phyloP scores from a whole-genome alignment of 2,329 filamentous ascomycete species.

The Hysterium pulicare region DNA sequence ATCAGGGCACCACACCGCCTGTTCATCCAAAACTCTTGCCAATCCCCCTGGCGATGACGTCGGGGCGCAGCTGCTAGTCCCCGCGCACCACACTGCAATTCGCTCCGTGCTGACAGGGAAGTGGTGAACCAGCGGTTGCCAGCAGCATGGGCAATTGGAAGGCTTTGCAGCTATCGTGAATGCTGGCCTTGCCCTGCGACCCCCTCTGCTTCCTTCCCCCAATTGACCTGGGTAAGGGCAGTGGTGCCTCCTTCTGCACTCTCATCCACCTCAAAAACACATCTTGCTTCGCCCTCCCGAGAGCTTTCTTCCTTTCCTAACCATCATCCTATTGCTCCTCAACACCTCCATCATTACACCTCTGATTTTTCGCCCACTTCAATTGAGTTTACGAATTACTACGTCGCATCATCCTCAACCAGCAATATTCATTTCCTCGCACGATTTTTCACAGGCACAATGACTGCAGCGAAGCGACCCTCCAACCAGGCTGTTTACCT shows the following conservation, averaged over 20 bases:
- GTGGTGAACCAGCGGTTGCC: neutral
- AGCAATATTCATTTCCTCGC: constrained; percentile 9
- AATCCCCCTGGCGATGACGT: neutral
- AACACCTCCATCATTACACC: constrained; percentile 8
- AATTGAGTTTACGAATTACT: constrained; percentile 17
- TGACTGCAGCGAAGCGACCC: constrained; percentile 20
- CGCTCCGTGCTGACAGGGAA: neutral
- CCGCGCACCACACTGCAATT: neutral
- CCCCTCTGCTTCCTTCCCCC: neutral
- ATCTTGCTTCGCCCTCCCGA: constrained; percentile 1
- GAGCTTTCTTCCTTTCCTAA: constrained; percentile 10
- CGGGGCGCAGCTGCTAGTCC: neutral
- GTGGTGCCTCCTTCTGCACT: constrained; percentile 3
- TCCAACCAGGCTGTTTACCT: constrained; percentile 63
- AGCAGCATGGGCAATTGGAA: neutral
- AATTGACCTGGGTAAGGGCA: neutral
- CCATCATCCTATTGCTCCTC: constrained; percentile 8
- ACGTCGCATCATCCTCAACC: constrained; percentile 8
- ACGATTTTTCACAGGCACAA: too few relatives aligned
- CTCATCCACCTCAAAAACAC: constrained; percentile 3
- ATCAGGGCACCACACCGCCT: too few relatives aligned
- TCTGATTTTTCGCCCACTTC: constrained; percentile 9
- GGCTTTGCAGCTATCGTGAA: neutral
- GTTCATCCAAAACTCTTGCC: neutral
- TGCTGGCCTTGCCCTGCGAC: neutral